Evolutionary conservation across 495 filamentous ascomycete species (phyloP).

Genomic region (Penicillium bialowiezense): DNA sequence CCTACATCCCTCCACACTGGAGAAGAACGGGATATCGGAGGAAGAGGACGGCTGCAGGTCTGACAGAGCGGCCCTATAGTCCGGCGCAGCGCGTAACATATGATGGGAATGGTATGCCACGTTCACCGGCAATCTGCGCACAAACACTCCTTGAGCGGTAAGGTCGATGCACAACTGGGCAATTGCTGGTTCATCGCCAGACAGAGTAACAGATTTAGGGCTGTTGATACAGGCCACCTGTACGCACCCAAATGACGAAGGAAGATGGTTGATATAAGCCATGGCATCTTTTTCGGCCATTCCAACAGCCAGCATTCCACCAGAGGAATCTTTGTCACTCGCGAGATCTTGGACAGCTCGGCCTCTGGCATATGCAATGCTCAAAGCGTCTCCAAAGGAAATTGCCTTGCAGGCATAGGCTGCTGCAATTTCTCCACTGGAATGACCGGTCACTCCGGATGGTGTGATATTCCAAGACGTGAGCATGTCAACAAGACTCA

Average conservation of each 20-base stretch:
- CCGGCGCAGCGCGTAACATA: slow-evolving; percentile 20
- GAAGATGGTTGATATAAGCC: slow-evolving; percentile 4
- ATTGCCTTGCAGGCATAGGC: slow-evolving; percentile 35
- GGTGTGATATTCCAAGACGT: slow-evolving; percentile 40
- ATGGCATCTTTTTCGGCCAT: slow-evolving; percentile 34
- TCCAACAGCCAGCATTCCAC: slow-evolving; percentile 54
- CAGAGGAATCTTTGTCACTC: slow-evolving; percentile 15
- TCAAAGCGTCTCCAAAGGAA: slow-evolving; percentile 38
- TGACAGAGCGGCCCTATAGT: slow-evolving; percentile 19
- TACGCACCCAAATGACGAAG: slow-evolving; percentile 16
- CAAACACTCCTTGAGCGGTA: slow-evolving; percentile 23
- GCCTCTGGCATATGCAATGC: slow-evolving; percentile 52
- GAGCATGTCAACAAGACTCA: slow-evolving; percentile 40
- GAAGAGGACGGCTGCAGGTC: slow-evolving; percentile 5
- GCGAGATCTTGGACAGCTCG: too few species aligned
- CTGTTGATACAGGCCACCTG: slow-evolving; percentile 18
- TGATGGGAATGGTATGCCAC: slow-evolving; percentile 32
- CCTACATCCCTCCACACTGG: too few species aligned
- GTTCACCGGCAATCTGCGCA: slow-evolving; percentile 41
- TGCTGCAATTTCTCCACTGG: slow-evolving; percentile 43
- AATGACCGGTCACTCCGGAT: slow-evolving; percentile 40
- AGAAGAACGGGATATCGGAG: too few species aligned
- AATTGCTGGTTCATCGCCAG: slow-evolving; percentile 35
- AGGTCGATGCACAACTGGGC: slow-evolving; percentile 22
- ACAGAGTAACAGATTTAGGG: slow-evolving; percentile 30